Percentiles rank a stretch among this genome's conserved stretches.
Evolutionary conservation across 805 yeast genomes (phyloP).

Genomic region (Brettanomyces anomalus): DNA sequence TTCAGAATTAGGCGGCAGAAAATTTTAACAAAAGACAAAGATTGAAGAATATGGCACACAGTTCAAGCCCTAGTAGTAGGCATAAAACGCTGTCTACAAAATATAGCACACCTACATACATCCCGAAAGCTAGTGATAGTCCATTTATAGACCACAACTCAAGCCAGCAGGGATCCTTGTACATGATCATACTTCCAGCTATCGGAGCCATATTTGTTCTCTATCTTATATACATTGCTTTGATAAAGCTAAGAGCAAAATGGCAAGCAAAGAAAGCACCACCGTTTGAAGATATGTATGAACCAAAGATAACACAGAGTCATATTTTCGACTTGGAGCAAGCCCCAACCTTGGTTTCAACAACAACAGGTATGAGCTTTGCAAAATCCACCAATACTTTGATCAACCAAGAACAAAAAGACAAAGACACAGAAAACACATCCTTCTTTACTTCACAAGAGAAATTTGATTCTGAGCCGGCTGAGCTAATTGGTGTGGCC

Average conservation of each 20-base stretch:
- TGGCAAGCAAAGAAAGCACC: conserved; percentile 14
- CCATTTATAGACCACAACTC: conserved; percentile 17
- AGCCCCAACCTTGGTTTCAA: conserved; percentile 1
- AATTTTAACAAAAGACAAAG: too few relatives aligned
- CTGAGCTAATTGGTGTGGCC: conserved; percentile 1
- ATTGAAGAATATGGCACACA: too few relatives aligned
- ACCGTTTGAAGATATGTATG: conserved; percentile 9
- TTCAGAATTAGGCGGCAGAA: too few relatives aligned
- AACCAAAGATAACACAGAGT: conserved; percentile 2
- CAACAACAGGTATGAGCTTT: background rate
- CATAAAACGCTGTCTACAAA: background rate
- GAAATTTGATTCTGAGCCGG: background rate
- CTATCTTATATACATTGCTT: conserved; percentile 14
- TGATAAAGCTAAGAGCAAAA: conserved; percentile 16
- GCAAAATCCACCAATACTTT: background rate
- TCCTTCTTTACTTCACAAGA: background rate
- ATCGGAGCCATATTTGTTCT: conserved; percentile 15
- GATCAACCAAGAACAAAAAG: background rate
- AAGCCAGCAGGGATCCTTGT: conserved; percentile 19
- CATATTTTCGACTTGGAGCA: conserved; percentile 1
- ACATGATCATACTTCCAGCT: conserved; percentile 19
- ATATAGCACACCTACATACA: conserved; percentile 7
- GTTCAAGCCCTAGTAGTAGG: too few relatives aligned
- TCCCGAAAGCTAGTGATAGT: conserved; percentile 10
- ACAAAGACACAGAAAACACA: background rate